Evolutionary conservation across 805 yeast genomes (phyloP).

Genomic region (Monosporozyma servazzii): DNA sequence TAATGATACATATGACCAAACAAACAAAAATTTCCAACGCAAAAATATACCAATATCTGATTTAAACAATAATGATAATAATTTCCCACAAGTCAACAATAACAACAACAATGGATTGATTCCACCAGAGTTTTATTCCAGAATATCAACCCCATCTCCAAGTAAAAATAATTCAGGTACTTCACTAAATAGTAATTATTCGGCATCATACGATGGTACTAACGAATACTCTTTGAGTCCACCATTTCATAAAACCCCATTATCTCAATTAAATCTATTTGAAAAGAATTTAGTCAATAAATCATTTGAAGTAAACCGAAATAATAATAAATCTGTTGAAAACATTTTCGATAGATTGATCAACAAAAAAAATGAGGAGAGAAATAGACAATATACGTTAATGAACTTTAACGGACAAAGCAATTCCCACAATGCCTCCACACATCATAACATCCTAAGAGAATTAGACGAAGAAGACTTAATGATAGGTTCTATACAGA

Average conservation of each 20-base stretch:
- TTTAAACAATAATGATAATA: not conserved
- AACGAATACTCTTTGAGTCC: not conserved
- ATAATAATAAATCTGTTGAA: slow-evolving; percentile 1
- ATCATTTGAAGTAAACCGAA: slow-evolving; percentile 23
- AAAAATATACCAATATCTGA: not conserved
- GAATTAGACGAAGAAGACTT: slow-evolving; percentile 25
- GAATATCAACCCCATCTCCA: slow-evolving; percentile 27
- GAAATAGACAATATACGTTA: slow-evolving; percentile 9
- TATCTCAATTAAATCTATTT: slow-evolving; percentile 10
- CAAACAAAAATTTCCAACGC: slow-evolving; percentile 2
- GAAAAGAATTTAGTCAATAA: slow-evolving; percentile 22
- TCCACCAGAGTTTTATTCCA: slow-evolving; percentile 31
- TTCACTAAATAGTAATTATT: slow-evolving; percentile 12
- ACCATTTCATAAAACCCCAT: not conserved
- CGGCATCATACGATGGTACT: not conserved
- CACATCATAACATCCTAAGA: slow-evolving; percentile 1
- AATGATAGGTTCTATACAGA: slow-evolving; percentile 18
- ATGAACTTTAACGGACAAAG: slow-evolving; percentile 3
- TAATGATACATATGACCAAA: slow-evolving; percentile 6
- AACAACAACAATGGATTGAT: slow-evolving; percentile 16
- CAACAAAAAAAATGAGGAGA: slow-evolving; percentile 4
- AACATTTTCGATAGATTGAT: slow-evolving; percentile 9
- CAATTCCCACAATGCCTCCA: not conserved
- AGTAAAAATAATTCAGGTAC: slow-evolving; percentile 26
- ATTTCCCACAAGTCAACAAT: not conserved